Evolutionary conservation across 768 basidiomycete species (phyloP).

Genomic region (Tephrocybe sp.): DNA sequence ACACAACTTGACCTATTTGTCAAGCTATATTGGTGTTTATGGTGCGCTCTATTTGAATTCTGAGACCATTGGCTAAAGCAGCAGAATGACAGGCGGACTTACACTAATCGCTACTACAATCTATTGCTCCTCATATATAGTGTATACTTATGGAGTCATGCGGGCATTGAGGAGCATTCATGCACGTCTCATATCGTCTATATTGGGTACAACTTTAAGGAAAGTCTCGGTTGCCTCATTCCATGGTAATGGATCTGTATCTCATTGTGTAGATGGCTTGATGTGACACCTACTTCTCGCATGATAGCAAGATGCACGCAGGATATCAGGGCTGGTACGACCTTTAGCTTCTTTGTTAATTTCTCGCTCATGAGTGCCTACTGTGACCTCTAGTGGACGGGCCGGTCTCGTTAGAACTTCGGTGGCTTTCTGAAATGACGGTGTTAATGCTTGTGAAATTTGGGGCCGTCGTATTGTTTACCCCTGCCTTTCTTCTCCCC

Average conservation of each 20-base stretch:
- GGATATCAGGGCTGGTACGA: constrained; percentile 51
- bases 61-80: background rate
- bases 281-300: constrained; percentile 46
- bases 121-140: constrained; percentile 32
- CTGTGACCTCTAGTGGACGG: constrained; percentile 59
- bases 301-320: constrained; percentile 68
- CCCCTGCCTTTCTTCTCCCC: constrained; percentile 48
- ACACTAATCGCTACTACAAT: constrained; percentile 27
- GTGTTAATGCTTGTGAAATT: constrained; percentile 42
- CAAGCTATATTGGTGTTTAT: constrained; percentile 52
- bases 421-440: constrained; percentile 26
- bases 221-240: background rate
- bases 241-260: background rate
- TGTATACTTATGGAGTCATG: constrained; percentile 47
- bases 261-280: constrained; percentile 41
- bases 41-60: constrained; percentile 14
- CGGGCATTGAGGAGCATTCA: constrained; percentile 60
- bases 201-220: constrained; percentile 64
- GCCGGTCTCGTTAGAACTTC: constrained; percentile 27
- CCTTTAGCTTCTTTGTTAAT: constrained; percentile 9
- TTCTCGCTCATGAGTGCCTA: background rate
- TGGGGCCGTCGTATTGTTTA: constrained; percentile 41
- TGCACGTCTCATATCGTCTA: constrained; percentile 45
- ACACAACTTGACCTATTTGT: no score
- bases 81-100: constrained; percentile 24